Evolutionary conservation across 2,329 filamentous ascomycete species (phyloP), one percentile per base, ranked within the genome.

Genomic region (Cadophora gregata): DNA sequence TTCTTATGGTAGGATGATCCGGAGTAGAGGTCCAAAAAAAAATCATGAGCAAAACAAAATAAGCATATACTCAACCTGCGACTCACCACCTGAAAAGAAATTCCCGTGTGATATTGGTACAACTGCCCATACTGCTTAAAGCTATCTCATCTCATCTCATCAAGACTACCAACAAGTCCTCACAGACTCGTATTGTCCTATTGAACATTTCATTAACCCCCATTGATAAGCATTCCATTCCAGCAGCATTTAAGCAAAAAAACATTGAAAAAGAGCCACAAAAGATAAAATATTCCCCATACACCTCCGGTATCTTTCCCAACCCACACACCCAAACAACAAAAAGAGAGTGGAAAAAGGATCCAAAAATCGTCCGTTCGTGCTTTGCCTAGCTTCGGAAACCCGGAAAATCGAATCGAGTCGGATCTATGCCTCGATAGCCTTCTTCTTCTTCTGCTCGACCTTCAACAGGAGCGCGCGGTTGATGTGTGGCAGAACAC

Each of bases 401-500:
- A 69, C 31, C 53, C 14, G 29, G 19, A 24, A n/a, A n/a, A n/a
- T n/a, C n/a, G n/a, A n/a, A n/a, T n/a, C n/a, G n/a, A n/a, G n/a
- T n/a, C n/a, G n/a, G n/a, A 77, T 71, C 66, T 78, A 80, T 67
- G 70, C 79, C 67, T 80, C 79, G 58, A 77, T 69, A 33, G 62
- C 47, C 24, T 85, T 89, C 84, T 93, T 93, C 91, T 97, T 97
- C 91, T 97, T 97, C 83, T 97, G 92, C 82, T 97, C 93, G 64
- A 97, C 93, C 88, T 97, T 97, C 80, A 97, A 87, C 75, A 99
- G 85, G 74, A 99, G 85, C 16, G 96, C 96, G 76, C 96, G 92
- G 86, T 99, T 98, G 89, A 99, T 99, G 83, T 97, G 95, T 72
- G 96, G 96, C 77, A 99, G 85, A 31, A 99, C 96, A 90, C 96